Conservation (phyloP, 2,329 filamentous ascomycete genomes). For the Microdochium bolleyi region DNA sequence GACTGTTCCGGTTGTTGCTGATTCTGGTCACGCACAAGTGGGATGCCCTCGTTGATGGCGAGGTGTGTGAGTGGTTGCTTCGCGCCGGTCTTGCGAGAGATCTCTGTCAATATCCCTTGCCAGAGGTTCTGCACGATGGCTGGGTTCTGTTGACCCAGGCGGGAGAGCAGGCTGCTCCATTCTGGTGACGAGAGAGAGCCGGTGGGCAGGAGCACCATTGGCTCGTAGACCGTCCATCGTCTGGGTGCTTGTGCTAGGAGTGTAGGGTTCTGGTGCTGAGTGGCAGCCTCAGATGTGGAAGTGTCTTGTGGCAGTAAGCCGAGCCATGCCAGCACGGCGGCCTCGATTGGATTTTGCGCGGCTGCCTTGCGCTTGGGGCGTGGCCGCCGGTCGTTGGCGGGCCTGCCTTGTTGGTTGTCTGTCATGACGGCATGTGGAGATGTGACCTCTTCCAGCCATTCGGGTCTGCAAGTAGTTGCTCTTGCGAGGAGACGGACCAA, state of each 20-base stretch:
- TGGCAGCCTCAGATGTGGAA: slow-evolving; percentile 3
- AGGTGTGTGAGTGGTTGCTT: slow-evolving; percentile 43
- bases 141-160: background rate
- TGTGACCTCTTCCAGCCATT: too few species aligned
- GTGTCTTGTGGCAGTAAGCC: slow-evolving; percentile 7
- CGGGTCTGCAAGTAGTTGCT: background rate
- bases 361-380: slow-evolving; percentile 18
- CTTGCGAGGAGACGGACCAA: background rate
- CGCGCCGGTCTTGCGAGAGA: slow-evolving; percentile 30
- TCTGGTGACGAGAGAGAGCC: slow-evolving; percentile 41
- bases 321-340: slow-evolving; percentile 27
- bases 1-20: slow-evolving; percentile 6
- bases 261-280: slow-evolving; percentile 9
- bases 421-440: background rate
- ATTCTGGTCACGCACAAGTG: slow-evolving; percentile 25
- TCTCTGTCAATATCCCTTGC: slow-evolving; percentile 34
- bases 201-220: slow-evolving; percentile 51
- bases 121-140: slow-evolving; percentile 30
- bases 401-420: background rate
- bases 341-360: slow-evolving; percentile 22
- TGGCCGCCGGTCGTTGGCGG: background rate
- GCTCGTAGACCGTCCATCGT: slow-evolving; percentile 52
- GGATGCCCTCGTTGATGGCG: slow-evolving; percentile 55
- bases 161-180: slow-evolving; percentile 30
- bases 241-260: slow-evolving; percentile 40